Conservation (phyloP, 805 yeast genomes). For the Scheffersomyces coipomensis region DNA sequence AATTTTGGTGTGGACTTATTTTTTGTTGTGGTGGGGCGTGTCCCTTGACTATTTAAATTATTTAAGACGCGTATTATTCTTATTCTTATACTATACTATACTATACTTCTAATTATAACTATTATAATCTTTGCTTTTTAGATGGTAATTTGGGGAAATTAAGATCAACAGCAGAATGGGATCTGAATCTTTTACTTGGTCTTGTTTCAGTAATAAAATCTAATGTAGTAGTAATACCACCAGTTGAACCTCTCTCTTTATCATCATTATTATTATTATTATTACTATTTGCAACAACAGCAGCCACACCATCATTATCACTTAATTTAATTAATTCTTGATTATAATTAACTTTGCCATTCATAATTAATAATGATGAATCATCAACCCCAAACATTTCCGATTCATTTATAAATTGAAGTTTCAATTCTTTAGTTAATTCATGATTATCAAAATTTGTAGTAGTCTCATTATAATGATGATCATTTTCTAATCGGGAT, state of each 20-base stretch:
- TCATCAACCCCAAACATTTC: not conserved
- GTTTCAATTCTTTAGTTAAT: not conserved
- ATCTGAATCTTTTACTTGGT: conserved; percentile 5
- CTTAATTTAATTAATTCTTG: too few species aligned
- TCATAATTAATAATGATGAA: not conserved
- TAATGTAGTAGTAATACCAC: too few species aligned
- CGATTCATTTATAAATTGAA: not conserved
- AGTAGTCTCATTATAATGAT: not conserved
- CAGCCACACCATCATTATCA: not conserved
- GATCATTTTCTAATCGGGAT: not conserved
- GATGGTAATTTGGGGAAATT: conserved; percentile 7
- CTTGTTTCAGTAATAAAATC: too few species aligned
- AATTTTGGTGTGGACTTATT: not conserved
- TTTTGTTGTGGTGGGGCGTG: not conserved
- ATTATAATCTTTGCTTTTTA: conserved; percentile 1
- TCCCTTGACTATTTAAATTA: too few species aligned
- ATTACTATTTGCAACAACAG: not conserved
- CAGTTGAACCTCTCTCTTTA: too few species aligned
- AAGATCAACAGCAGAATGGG: conserved; percentile 6
- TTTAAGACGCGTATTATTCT: not conserved
- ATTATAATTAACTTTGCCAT: not conserved
- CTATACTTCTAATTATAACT: too few species aligned
- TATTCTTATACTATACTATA: too few species aligned
- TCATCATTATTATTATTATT: not conserved
- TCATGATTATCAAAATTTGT: not conserved